Evolutionary conservation across 176 grass and related monocot genomes (phyloP), one percentile per base, ranked within the genome.

Genomic region (Avena atlantica): DNA sequence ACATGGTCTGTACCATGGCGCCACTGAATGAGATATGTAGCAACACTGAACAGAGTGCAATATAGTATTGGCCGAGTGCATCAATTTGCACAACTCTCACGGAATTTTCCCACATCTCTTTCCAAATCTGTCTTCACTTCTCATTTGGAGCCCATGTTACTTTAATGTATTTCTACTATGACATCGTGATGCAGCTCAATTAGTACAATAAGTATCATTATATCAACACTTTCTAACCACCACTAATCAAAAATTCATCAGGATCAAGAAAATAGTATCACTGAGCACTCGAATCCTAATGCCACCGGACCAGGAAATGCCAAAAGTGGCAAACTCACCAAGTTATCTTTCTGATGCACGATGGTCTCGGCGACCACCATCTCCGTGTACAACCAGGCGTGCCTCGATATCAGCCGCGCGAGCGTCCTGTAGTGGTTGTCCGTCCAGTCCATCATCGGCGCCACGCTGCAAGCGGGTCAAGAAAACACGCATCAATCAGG

Each of bases 381-480:
- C 92, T 98, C 96, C 14, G 96, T 98, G 71, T 95, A 98, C 34
- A 98, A 81, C 96, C 96, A 98, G 20, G 93, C 89, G 78, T 98
- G 91, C 81, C 83, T 92, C 13, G 96, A 98, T 67, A 98, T 95
- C 47, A 98, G 83, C 55, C 96, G 91, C 29, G 96, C 93, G 37
- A 98, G 93, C 77, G 90, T 92, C 89, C 96, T 90, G 63, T 86
- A 98, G 89, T 98, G 86, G 74, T 98, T 98, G 56, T 98, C 96
- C 49, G 96, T 98, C 96, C 96, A 98, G 23, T 95, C 96, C 96
- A 98, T 98, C 96, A 98, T 98, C 53, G 96, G 96, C 9, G 96
- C 96, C n/a, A 98, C 91, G 85, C 93, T 98, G 62, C 83, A 84
- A 15, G 31, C 10, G 48, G 55, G 50, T 29, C 52, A 63, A n/a